Conservation (phyloP, 345 rosid genomes). For the Eucalyptus pumila region DNA sequence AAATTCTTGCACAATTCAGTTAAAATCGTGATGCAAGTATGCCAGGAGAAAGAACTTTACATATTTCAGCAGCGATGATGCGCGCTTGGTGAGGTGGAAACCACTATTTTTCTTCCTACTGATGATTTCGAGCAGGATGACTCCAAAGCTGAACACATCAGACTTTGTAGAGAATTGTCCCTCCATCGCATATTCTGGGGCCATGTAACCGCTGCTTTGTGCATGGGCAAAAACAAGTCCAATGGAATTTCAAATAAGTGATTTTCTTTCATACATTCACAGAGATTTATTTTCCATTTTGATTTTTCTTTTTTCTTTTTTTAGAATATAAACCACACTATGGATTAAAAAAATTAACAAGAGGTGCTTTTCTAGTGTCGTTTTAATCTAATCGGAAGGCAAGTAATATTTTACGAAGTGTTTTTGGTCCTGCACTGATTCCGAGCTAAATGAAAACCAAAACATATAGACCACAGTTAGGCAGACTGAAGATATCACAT, state of each 20-base stretch:
- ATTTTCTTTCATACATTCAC: not conserved
- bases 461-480: not conserved
- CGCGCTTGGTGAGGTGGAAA: not conserved
- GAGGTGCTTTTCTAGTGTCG: not conserved
- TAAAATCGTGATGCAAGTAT: not conserved
- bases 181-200: constrained; percentile 12
- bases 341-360: not conserved
- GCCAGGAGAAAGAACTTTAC: not conserved
- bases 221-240: not conserved
- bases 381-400: not conserved
- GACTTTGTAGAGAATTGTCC: constrained; percentile 14
- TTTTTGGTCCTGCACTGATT: not conserved
- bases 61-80: not conserved
- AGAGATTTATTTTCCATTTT: not conserved
- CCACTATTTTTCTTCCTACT: constrained; percentile 1
- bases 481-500: not conserved
- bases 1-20: not conserved
- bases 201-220: constrained; percentile 6
- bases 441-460: not conserved
- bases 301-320: not conserved
- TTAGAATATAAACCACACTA: not conserved
- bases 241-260: not conserved
- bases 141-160: constrained; percentile 16
- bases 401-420: not conserved
- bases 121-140: constrained; percentile 10